Base-by-base conservation (phyloP, 163 green algal species). In the Coccomyxa subellipsoidea region DNA sequence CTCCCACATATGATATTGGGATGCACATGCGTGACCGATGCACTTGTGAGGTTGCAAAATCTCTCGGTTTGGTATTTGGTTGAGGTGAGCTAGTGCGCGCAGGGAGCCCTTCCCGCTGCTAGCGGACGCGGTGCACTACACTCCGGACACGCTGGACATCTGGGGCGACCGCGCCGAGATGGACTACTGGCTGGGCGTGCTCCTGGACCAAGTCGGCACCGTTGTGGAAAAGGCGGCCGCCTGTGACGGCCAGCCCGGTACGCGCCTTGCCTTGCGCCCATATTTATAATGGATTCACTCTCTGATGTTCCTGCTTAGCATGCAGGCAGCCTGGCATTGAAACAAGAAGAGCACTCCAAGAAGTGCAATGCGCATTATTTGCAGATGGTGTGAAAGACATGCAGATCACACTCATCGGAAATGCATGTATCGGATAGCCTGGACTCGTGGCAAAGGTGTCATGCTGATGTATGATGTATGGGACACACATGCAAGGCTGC, bases 141-240 rank as follows among this genome's bases (percentile, higher is more conserved):
- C 93, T 40, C 94, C 95, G 47, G 95, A 97, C 87, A 98, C 94
- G 10, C 88, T 98, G 38, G 93, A 98, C 87, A 94, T 98, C 36
- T 80, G 39, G 38, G 59, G 38, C 0, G 91, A 96, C 80, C 69
- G 77, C 0, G 86, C 84, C 5, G 94, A 98, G 82, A 91, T 94
- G 78, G 90, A 95, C 72, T 97, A 96, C 84, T 97, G 94, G 91
- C 79, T 92, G 69, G 81, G 66, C 25, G 83, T 98, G 77, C 89
- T 98, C 79, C 80, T 92, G 79, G 91, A 93, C 80, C 88, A 95
- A 80, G 89, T 95, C 2, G 85, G 84, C 0, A 93, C 89, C 23
- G 88, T 94, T 10, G 89, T 94, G 40, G 89, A 94, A 53, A 98
- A 98, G 87, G 94, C 94, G 0, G 83, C 90, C 7, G 86, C 87